Percentiles rank a stretch among this genome's conserved stretches.
Evolutionary conservation across 441 rosid genomes (phyloP).

Genomic region (Gossypium schwendimanii): DNA sequence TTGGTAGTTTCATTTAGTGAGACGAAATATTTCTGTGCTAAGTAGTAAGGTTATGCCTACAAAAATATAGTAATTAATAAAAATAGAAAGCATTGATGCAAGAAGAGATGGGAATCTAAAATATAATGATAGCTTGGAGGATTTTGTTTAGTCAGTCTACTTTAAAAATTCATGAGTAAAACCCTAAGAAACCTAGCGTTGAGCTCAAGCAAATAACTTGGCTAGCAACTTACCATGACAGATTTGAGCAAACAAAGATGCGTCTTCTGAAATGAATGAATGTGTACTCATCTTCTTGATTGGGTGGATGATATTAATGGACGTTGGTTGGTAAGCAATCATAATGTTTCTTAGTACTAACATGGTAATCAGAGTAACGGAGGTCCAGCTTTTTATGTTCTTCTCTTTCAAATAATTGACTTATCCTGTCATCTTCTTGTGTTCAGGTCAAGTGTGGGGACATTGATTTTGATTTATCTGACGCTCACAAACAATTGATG

Average conservation of each 20-base stretch:
- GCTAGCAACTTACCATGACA: background rate
- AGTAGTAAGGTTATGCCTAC: background rate
- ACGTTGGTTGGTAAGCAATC: background rate
- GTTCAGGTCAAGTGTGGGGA: conserved; percentile 80
- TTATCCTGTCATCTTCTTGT: background rate
- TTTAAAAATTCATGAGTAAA: background rate
- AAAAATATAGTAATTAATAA: background rate
- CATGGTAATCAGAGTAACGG: too few relatives aligned
- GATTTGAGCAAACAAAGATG: too few relatives aligned
- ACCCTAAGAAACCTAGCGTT: background rate
- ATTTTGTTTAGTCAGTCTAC: background rate
- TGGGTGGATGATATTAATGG: too few relatives aligned
- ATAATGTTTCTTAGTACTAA: background rate
- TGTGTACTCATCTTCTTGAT: too few relatives aligned
- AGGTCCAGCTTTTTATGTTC: background rate
- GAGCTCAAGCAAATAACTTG: background rate
- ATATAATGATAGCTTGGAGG: background rate
- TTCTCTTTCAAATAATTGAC: background rate
- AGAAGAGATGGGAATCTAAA: background rate
- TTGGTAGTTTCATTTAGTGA: background rate
- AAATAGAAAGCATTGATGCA: background rate
- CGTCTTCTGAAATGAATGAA: too few relatives aligned
- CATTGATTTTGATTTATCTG: conserved; percentile 73
- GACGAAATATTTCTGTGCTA: background rate
- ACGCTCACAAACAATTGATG: conserved; percentile 56